Base-by-base conservation (phyloP, 352 stramenopile genomes). In the Phytophthora pinifolia region DNA sequence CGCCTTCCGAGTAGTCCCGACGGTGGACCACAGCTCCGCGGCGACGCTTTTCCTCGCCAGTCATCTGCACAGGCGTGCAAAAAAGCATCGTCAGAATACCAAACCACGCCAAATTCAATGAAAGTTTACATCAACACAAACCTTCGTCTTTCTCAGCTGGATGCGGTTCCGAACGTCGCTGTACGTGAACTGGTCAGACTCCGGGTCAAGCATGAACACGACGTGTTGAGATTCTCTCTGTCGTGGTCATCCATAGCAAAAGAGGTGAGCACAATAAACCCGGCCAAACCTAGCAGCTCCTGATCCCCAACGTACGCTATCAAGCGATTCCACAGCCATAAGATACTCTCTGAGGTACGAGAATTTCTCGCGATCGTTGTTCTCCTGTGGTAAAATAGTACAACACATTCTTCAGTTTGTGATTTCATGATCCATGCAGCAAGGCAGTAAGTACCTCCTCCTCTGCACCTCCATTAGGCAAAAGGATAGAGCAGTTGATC, bases 331-430 rank as follows among this genome's bases (percentile, higher is more conserved):
- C 42, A 89, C 74, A 27, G 79, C 74, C 62, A 92, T 70, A 46
- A 87, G 72, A 51, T 94, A 94, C 46, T 94, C 84, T 54, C 84
- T 80, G 42, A 85, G 88, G 53, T 85, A 94, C 2, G 74, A 79
- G 48, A 92, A 94, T 64, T 91, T 94, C 48, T 94, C 82, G 17
- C 54, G 68, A 22, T 90, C 80, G 36, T 58, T 69, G 25, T 53
- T 68, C 18, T 86, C 77, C 67, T 90, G 69, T 52, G 54, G 25
- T 39, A 58, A 59, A 10, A 52, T 10, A 31, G 33, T 30, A 20
- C 15, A 62, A 25, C 33, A 49, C 14, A 25, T 36, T 37, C 22
- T n/a, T n/a, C n/a, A n/a, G n/a, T n/a, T n/a, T n/a, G n/a, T n/a
- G n/a, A n/a, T n/a, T n/a, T n/a, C 9, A 20, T 18, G 6, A 6